Evolutionary conservation across 805 yeast genomes (phyloP).

Genomic region (Saccharomycopsis sp.): DNA sequence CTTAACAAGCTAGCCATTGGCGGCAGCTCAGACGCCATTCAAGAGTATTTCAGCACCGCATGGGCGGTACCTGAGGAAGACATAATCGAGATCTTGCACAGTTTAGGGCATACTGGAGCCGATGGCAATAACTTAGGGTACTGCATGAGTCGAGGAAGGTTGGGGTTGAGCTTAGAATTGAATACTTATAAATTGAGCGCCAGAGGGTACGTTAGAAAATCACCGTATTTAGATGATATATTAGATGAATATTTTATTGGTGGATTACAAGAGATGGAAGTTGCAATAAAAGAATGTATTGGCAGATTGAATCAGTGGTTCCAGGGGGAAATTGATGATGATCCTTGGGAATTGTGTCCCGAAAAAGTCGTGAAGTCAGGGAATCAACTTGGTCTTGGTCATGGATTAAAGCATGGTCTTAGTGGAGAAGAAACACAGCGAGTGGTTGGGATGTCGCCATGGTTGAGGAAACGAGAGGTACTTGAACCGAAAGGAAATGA

Average conservation of each 20-base stretch:
- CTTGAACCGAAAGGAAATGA: too few species aligned
- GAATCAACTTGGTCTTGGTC: background rate
- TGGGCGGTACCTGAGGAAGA: slow-evolving; percentile 42
- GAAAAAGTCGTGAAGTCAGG: slow-evolving; percentile 14
- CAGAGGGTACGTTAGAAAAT: slow-evolving; percentile 19
- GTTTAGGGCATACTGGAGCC: slow-evolving; percentile 32
- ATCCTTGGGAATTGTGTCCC: slow-evolving; percentile 31
- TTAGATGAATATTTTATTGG: slow-evolving; percentile 32
- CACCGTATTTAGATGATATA: slow-evolving; percentile 29
- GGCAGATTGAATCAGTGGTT: slow-evolving; percentile 29
- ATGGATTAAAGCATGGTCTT: background rate
- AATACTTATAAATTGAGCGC: slow-evolving; percentile 9
- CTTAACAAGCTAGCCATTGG: slow-evolving; percentile 31
- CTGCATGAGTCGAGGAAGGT: slow-evolving; percentile 51
- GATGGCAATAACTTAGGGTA: slow-evolving; percentile 31
- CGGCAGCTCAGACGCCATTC: slow-evolving; percentile 7
- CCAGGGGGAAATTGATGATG: slow-evolving; percentile 13
- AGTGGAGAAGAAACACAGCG: too few species aligned
- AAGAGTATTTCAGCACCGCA: slow-evolving; percentile 25
- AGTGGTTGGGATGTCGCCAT: too few species aligned
- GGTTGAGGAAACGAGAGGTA: too few species aligned
- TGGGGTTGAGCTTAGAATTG: slow-evolving; percentile 14
- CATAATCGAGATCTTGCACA: slow-evolving; percentile 33
- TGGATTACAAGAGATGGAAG: slow-evolving; percentile 31
- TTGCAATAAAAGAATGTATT: slow-evolving; percentile 26